A percentile compares a stretch with the other conserved stretches of the same genome.
Conservation (phyloP, 306 rosid species). For the Quercus glauca region DNA sequence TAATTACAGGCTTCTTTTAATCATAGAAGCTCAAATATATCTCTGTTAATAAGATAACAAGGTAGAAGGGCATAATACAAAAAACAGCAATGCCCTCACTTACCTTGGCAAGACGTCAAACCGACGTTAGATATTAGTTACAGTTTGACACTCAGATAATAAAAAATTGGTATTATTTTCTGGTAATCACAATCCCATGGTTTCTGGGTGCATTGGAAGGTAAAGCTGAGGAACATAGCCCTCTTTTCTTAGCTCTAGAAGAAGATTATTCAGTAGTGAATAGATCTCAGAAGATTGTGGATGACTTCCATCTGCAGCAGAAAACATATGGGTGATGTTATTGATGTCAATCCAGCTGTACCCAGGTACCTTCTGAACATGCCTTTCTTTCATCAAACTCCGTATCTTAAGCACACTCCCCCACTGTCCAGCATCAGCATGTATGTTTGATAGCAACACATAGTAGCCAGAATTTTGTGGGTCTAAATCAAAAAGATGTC, state of each 20-base stretch:
- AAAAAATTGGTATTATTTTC: not conserved
- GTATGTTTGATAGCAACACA: conserved; percentile 69
- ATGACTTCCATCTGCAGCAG: conserved; percentile 74
- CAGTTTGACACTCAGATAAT: not conserved
- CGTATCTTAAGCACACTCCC: conserved; percentile 56
- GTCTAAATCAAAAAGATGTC: conserved; percentile 58
- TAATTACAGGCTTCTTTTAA: not conserved
- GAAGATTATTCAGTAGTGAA: conserved; percentile 50
- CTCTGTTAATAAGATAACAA: not conserved
- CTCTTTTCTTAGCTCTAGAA: conserved; percentile 64
- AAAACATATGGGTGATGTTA: conserved; percentile 62
- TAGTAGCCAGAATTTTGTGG: conserved; percentile 76
- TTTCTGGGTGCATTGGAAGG: conserved; percentile 67
- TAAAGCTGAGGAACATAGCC: conserved; percentile 73
- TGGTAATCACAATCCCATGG: conserved; percentile 24
- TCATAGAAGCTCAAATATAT: not conserved
- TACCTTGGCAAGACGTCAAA: not conserved
- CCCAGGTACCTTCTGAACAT: conserved; percentile 73
- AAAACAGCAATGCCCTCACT: not conserved
- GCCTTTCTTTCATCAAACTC: conserved; percentile 65
- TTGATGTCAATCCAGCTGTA: conserved; percentile 82
- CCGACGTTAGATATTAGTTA: not conserved
- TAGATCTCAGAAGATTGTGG: conserved; percentile 51
- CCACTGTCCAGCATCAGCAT: conserved; percentile 78
- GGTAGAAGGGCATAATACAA: not conserved